A percentile compares a stretch with the other conserved stretches of the same genome.
Conservation (phyloP, 1,284 basidiomycete species). For the Exobasidium rhododendri region DNA sequence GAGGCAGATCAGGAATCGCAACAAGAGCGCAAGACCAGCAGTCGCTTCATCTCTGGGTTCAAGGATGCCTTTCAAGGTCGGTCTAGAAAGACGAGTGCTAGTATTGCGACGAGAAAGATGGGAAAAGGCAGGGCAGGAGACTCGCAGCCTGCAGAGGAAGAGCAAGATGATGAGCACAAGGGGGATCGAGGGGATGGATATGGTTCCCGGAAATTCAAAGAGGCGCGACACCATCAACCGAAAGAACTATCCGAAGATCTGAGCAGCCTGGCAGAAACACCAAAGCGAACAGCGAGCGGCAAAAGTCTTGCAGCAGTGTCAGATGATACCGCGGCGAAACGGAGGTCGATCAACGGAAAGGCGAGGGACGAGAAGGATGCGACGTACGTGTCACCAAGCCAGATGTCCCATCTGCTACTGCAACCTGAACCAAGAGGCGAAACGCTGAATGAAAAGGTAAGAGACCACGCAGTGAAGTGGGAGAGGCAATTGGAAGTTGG, state of each 20-base stretch:
- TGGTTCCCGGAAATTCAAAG: too few species aligned
- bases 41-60: not conserved
- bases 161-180: not conserved
- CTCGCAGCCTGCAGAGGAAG: not conserved
- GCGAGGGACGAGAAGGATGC: not conserved
- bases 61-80: not conserved
- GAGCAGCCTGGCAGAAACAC: not conserved
- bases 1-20: not conserved
- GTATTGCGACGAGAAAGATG: not conserved
- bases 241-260: not conserved
- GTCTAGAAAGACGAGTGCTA: not conserved
- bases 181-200: not conserved
- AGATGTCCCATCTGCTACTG: too few species aligned
- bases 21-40: not conserved
- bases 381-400: not conserved
- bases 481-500: constrained; percentile 37
- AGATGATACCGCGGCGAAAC: not conserved
- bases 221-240: not conserved
- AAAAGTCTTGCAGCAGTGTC: not conserved
- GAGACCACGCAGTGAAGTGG: constrained; percentile 41
- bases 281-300: not conserved
- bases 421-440: constrained; percentile 32
- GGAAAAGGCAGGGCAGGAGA: too few species aligned
- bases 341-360: not conserved
- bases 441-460: constrained; percentile 17